These are phyloP conservation scores for Torrubiella hemipterigena DNA, from an alignment of 2,329 filamentous ascomycete species.

Conservation along the genomic window DNA sequence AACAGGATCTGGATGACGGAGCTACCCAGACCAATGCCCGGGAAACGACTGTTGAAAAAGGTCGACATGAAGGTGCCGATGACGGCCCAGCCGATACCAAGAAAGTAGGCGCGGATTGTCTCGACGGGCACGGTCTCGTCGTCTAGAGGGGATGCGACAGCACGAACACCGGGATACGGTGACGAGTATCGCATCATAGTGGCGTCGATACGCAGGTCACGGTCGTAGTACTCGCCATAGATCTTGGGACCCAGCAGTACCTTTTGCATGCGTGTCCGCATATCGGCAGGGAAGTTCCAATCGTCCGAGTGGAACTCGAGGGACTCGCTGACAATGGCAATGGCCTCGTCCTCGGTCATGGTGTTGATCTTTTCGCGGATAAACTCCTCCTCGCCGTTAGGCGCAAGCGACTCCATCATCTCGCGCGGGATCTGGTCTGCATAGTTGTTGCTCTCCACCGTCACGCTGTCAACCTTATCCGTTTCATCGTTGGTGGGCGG, in stretches of 20 bases:
- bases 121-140: conserved; percentile 23
- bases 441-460: conserved; percentile 1
- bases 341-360: conserved; percentile 29
- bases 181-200: conserved; percentile 26
- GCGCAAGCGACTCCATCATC: conserved; percentile 26
- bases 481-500: too few species aligned
- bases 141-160: conserved; percentile 24
- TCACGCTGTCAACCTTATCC: not conserved
- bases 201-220: conserved; percentile 27
- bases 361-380: conserved; percentile 27
- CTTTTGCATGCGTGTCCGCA: conserved; percentile 26
- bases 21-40: conserved; percentile 21
- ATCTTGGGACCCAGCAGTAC: conserved; percentile 23
- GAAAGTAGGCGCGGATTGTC: conserved; percentile 28
- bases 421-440: conserved; percentile 25
- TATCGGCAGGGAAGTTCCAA: conserved; percentile 30
- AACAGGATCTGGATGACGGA: conserved; percentile 32
- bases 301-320: conserved; percentile 28
- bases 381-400: conserved; percentile 29
- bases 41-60: conserved; percentile 28
- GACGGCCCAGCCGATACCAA: conserved; percentile 26
- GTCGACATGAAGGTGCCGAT: conserved; percentile 27
- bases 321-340: conserved; percentile 24
- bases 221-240: conserved; percentile 27
- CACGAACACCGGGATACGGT: conserved; percentile 28